phyloP scores from a whole-genome alignment of 1,139 yeast genomes.

The Suhomyces anneliseae region DNA sequence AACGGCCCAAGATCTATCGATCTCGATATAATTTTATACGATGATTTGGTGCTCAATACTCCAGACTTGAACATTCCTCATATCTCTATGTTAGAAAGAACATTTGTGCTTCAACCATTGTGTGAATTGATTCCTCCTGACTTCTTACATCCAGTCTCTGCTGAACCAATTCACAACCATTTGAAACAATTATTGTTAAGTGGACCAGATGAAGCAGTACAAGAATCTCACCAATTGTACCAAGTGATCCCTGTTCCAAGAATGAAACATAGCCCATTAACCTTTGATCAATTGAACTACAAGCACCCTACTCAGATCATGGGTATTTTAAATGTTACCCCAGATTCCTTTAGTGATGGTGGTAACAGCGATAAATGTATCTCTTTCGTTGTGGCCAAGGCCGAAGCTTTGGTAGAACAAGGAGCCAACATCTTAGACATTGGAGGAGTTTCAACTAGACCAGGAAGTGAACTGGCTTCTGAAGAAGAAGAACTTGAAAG shows the following conservation, averaged over 20 bases:
- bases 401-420: slow-evolving; percentile 46
- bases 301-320: slow-evolving; percentile 55
- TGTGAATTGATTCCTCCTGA: slow-evolving; percentile 74
- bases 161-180: slow-evolving; percentile 74
- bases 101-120: slow-evolving; percentile 87
- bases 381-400: slow-evolving; percentile 34
- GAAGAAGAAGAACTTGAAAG: slow-evolving; percentile 61
- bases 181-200: slow-evolving; percentile 53
- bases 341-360: slow-evolving; percentile 96
- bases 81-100: slow-evolving; percentile 80
- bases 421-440: slow-evolving; percentile 78
- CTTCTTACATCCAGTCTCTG: slow-evolving; percentile 74
- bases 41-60: slow-evolving; percentile 54
- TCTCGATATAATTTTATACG: slow-evolving; percentile 79
- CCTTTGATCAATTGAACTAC: slow-evolving; percentile 38
- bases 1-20: slow-evolving; percentile 94
- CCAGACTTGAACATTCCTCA: slow-evolving; percentile 77
- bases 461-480: slow-evolving; percentile 65
- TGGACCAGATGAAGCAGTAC: slow-evolving; percentile 35
- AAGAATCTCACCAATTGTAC: slow-evolving; percentile 46
- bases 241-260: slow-evolving; percentile 49
- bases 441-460: slow-evolving; percentile 93
- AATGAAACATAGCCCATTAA: slow-evolving; percentile 23
- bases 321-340: slow-evolving; percentile 89
- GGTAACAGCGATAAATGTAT: slow-evolving; percentile 43